These are phyloP conservation scores for Backusella psychrophila DNA, from an alignment of 192 early-diverging fungal genomes.

Conservation along the genomic window DNA sequence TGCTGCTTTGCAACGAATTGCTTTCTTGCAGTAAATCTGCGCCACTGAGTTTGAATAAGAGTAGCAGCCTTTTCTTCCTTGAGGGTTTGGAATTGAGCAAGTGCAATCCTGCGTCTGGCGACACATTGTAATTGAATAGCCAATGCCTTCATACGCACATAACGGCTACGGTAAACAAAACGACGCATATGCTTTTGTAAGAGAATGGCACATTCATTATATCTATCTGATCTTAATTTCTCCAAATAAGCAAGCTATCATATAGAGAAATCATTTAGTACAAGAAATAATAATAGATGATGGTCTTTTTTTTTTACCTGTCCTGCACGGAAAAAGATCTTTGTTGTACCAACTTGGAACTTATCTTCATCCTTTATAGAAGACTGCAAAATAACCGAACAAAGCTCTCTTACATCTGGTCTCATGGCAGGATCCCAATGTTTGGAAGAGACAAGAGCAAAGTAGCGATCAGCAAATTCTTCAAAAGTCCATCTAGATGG, in stretches of 20 bases:
- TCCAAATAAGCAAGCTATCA: slow-evolving; percentile 73
- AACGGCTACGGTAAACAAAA: slow-evolving; percentile 61
- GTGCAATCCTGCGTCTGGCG: slow-evolving; percentile 60
- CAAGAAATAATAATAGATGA: background rate
- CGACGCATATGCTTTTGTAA: slow-evolving; percentile 89
- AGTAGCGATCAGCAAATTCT: slow-evolving; percentile 90
- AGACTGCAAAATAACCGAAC: slow-evolving; percentile 55
- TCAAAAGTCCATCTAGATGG: slow-evolving; percentile 85
- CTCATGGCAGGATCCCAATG: slow-evolving; percentile 43
- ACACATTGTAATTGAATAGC: slow-evolving; percentile 69
- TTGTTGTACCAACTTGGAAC: slow-evolving; percentile 91
- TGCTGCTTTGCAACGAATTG: slow-evolving; percentile 38
- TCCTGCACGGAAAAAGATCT: slow-evolving; percentile 99
- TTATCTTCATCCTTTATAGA: slow-evolving; percentile 81
- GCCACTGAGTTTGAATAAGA: slow-evolving; percentile 72
- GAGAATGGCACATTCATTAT: slow-evolving; percentile 76
- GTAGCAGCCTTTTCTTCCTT: slow-evolving; percentile 71
- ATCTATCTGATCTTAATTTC: slow-evolving; percentile 82
- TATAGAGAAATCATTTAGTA: background rate
- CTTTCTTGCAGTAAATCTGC: slow-evolving; percentile 60
- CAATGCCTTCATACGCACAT: slow-evolving; percentile 50
- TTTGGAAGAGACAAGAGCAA: slow-evolving; percentile 54
- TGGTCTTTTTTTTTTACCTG: slow-evolving; percentile 43
- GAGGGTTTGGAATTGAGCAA: slow-evolving; percentile 46
- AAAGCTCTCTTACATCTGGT: slow-evolving; percentile 56